Conservation (phyloP, 164 flowering plant genomes). For the Macadamia tetraphylla region DNA sequence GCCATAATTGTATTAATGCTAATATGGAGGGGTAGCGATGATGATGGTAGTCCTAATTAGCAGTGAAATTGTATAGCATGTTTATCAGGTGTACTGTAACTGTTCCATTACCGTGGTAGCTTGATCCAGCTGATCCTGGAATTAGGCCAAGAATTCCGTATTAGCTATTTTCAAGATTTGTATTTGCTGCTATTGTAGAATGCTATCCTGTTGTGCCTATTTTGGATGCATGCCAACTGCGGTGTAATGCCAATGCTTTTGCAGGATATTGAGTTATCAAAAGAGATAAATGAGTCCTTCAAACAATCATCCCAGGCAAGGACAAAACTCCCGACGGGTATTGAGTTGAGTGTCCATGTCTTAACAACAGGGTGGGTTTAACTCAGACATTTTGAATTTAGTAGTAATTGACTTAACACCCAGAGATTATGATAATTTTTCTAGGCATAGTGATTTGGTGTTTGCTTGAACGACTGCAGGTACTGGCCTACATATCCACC, state of each 20-base stretch:
- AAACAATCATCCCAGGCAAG: constrained; percentile 90
- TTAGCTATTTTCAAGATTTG: too few relatives aligned
- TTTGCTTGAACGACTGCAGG: constrained; percentile 33
- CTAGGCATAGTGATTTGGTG: constrained; percentile 2
- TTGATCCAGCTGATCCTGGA: too few relatives aligned
- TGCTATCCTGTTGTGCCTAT: neutral
- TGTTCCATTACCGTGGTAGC: too few relatives aligned
- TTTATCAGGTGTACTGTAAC: too few relatives aligned
- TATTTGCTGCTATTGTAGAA: neutral
- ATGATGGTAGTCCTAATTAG: too few relatives aligned
- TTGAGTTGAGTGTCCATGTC: constrained; percentile 93
- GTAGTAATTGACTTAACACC: neutral
- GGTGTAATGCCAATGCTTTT: constrained; percentile 1
- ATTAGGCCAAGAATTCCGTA: too few relatives aligned
- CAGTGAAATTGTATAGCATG: too few relatives aligned
- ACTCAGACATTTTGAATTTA: neutral
- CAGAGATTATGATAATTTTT: neutral
- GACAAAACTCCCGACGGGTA: constrained; percentile 86
- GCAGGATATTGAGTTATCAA: constrained; percentile 90
- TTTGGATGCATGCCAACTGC: neutral
- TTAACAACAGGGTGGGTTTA: constrained; percentile 78
- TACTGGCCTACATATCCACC: constrained; percentile 98
- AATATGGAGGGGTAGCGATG: too few relatives aligned
- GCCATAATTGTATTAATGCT: too few relatives aligned
- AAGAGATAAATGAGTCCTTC: constrained; percentile 91